Percentiles rank a stretch among this genome's conserved stretches.
Evolutionary conservation across 768 basidiomycete species (phyloP).

Genomic region (Hygrophorus pudorinus): DNA sequence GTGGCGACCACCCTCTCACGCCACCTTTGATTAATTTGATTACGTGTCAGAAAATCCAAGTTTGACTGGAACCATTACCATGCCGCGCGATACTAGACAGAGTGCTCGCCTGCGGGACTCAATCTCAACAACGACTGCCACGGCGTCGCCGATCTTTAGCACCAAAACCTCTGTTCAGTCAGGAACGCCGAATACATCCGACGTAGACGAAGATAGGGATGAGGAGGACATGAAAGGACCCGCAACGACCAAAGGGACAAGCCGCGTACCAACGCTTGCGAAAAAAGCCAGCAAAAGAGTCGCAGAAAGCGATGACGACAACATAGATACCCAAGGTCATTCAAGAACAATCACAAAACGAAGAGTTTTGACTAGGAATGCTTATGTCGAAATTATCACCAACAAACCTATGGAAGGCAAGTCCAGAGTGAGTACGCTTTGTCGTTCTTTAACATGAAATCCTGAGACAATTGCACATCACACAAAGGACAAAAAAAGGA

Average conservation of each 20-base stretch:
- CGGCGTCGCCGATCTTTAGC: slow-evolving; percentile 44
- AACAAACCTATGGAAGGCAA: slow-evolving; percentile 11
- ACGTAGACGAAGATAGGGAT: slow-evolving; percentile 23
- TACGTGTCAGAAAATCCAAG: too few species aligned
- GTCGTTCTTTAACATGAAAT: slow-evolving; percentile 2
- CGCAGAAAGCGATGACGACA: slow-evolving; percentile 13
- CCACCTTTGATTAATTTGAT: too few species aligned
- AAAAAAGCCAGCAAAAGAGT: slow-evolving; percentile 2
- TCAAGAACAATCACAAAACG: slow-evolving; percentile 17
- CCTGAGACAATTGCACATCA: background rate
- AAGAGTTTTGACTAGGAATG: slow-evolving; percentile 23
- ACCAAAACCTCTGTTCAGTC: slow-evolving; percentile 30
- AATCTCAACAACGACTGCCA: slow-evolving; percentile 26
- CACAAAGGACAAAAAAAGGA: slow-evolving; percentile 16
- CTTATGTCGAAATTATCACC: slow-evolving; percentile 25
- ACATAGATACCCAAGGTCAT: slow-evolving; percentile 11
- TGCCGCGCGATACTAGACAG: slow-evolving; percentile 26
- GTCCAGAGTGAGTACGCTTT: slow-evolving; percentile 15
- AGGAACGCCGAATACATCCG: slow-evolving; percentile 49
- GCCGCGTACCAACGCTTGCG: background rate
- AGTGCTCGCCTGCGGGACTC: slow-evolving; percentile 19
- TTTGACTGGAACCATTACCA: slow-evolving; percentile 8
- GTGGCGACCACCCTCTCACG: background rate
- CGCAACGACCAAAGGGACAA: background rate
- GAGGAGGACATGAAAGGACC: slow-evolving; percentile 4